These are phyloP conservation scores for Limonium bicolor DNA, from an alignment of 148 eudicot genomes.

Conservation along the genomic window DNA sequence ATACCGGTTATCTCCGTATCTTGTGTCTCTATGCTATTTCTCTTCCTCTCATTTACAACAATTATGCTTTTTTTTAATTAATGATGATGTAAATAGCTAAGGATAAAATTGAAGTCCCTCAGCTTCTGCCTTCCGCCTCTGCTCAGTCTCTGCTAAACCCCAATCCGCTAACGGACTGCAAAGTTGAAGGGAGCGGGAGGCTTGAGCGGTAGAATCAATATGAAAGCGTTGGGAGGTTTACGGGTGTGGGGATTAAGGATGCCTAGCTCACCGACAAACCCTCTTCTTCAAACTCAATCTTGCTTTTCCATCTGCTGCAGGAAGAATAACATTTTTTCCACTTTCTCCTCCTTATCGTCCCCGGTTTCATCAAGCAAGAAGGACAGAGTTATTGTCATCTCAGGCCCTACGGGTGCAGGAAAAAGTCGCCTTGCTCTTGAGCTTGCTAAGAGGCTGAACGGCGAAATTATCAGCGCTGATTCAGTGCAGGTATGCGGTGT, in stretches of 20 bases:
- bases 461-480: slow-evolving; percentile 90
- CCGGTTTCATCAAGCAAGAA: too few species aligned
- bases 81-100: too few species aligned
- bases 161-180: too few species aligned
- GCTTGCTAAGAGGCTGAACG: slow-evolving; percentile 78
- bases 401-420: slow-evolving; percentile 95
- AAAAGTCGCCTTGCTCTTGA: slow-evolving; percentile 76
- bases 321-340: too few species aligned
- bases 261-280: slow-evolving; percentile 1
- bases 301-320: neutral
- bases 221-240: slow-evolving; percentile 2
- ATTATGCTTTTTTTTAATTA: too few species aligned
- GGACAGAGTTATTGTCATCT: slow-evolving; percentile 63
- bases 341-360: too few species aligned
- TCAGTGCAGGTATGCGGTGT: slow-evolving; percentile 62
- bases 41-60: too few species aligned
- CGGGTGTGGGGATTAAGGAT: slow-evolving; percentile 15
- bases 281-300: neutral
- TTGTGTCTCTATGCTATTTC: too few species aligned
- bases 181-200: neutral
- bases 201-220: slow-evolving; percentile 3
- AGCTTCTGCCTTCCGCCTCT: too few species aligned
- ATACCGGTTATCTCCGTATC: too few species aligned
- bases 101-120: too few species aligned
- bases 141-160: too few species aligned